These are phyloP conservation scores for Xylaria sp. DNA, from an alignment of 2,329 filamentous ascomycete species.

Conservation along the genomic window DNA sequence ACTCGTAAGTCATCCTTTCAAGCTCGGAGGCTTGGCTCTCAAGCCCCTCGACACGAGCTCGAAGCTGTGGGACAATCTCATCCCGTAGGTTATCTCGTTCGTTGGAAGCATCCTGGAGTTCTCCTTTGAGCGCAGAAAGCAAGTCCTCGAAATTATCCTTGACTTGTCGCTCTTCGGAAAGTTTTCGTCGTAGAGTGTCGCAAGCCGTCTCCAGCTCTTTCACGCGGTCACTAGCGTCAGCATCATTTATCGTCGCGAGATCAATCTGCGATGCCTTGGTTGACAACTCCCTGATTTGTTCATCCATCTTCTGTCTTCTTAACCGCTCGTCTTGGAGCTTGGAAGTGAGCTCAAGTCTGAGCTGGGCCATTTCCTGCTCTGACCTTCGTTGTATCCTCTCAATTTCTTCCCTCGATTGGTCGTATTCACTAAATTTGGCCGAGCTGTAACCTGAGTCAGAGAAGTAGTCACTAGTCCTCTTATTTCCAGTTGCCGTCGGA, in stretches of 20 bases:
- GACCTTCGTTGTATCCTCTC: slow-evolving; percentile 81
- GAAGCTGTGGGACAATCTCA: slow-evolving; percentile 81
- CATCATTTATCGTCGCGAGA: slow-evolving; percentile 58
- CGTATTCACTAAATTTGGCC: slow-evolving; percentile 73
- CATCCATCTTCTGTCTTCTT: slow-evolving; percentile 76
- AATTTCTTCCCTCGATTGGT: slow-evolving; percentile 71
- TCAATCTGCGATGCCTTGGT: slow-evolving; percentile 73
- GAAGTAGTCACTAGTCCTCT: slow-evolving; percentile 95
- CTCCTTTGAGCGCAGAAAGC: slow-evolving; percentile 78
- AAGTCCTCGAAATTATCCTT: slow-evolving; percentile 96
- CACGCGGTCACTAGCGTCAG: slow-evolving; percentile 65
- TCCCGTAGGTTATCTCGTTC: slow-evolving; percentile 92
- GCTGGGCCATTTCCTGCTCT: slow-evolving; percentile 88
- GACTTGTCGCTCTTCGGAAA: slow-evolving; percentile 82
- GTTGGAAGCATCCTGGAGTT: slow-evolving; percentile 81
- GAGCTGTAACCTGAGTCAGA: slow-evolving; percentile 94
- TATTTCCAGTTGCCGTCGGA: slow-evolving; percentile 59
- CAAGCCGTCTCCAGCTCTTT: slow-evolving; percentile 80
- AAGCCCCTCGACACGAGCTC: slow-evolving; percentile 76
- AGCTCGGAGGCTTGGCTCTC: slow-evolving; percentile 75
- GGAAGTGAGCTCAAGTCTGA: slow-evolving; percentile 82
- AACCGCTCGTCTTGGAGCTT: slow-evolving; percentile 87
- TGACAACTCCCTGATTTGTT: slow-evolving; percentile 82
- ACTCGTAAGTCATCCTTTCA: slow-evolving; percentile 77
- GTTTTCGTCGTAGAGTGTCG: slow-evolving; percentile 80